Evolutionary conservation across 2,329 filamentous ascomycete genomes (phyloP).

Genomic region (Sarocladium oryzae): DNA sequence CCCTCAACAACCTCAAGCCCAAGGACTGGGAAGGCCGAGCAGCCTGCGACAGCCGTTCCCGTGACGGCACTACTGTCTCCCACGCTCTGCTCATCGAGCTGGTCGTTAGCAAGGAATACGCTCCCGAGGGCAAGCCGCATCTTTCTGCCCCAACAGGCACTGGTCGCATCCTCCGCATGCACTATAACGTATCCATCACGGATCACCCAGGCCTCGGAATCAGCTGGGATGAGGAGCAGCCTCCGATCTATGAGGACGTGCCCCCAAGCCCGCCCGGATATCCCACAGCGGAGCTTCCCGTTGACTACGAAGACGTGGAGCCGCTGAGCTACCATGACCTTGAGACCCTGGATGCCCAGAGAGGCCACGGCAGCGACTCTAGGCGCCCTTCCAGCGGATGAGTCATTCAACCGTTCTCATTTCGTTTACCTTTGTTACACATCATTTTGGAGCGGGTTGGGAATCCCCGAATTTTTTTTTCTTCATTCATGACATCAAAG

Average conservation of each 20-base stretch:
- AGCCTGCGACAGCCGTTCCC: slow-evolving; percentile 70
- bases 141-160: slow-evolving; percentile 81
- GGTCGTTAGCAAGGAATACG: slow-evolving; percentile 88
- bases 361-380: slow-evolving; percentile 1
- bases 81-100: slow-evolving; percentile 89
- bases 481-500: not conserved
- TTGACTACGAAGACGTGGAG: slow-evolving; percentile 32
- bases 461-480: not conserved
- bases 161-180: slow-evolving; percentile 85
- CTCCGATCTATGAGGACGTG: slow-evolving; percentile 90
- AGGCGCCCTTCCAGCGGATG: not conserved
- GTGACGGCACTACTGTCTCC: slow-evolving; percentile 63
- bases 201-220: slow-evolving; percentile 78
- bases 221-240: slow-evolving; percentile 94
- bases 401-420: not conserved
- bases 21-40: slow-evolving; percentile 6
- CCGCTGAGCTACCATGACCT: slow-evolving; percentile 4
- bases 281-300: slow-evolving; percentile 27
- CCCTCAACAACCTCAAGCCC: slow-evolving; percentile 31
- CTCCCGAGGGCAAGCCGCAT: slow-evolving; percentile 58
- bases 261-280: slow-evolving; percentile 78
- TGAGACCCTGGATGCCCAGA: slow-evolving; percentile 1
- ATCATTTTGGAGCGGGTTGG: not conserved
- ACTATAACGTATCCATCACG: slow-evolving; percentile 77
- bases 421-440: not conserved